Base-by-base conservation (phyloP, 805 yeast genomes). In the Ogataea pini region DNA sequence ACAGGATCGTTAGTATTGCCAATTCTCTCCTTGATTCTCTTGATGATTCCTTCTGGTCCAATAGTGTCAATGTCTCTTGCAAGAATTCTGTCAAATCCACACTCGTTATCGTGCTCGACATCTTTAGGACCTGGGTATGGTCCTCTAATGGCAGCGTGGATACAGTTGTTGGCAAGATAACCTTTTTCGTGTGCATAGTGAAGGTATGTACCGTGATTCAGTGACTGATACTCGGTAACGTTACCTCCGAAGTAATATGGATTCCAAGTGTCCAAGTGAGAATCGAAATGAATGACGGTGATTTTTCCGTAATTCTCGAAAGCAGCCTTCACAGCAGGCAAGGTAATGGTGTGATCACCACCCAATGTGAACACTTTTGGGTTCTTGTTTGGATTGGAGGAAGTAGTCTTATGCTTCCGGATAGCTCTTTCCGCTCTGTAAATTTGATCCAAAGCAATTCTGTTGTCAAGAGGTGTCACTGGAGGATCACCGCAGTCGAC, bases 131-230 rank as follows among this genome's bases (percentile, higher is more conserved):
- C 54, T 24, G 79, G 73, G 56, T 69, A 79, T 1, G 88, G 88
- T 3, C 87, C 88, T 51, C 89, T 69, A 46, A 81, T 72, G 0
- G 87, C 89, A 31, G 81, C 79, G 60, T 84, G 89, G 48, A 75
- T 75, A 51, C 79, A 76, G n/a, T 70, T 68, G 13, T 71, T 67
- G 3, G 73, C 64, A 36, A 83, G 67, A 54, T 79, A 79, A 1
- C 89, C 89, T 41, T 79, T 74, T 62, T 84, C 89, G 39, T 79
- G 78, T 1, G 89, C 89, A 64, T 80, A 83, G 61, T 83, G 88
- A 37, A 84, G 67, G 52, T 82, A 83, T 0, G 89, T 83, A 4
- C 89, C 89, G 61, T 84, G 89, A 58, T 83, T 84, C 32, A 65
- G 44, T 18, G 61, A 50, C 68, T 82, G 78, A 58, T 84, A 83